These are phyloP conservation scores for Macadamia integrifolia DNA, from an alignment of 164 flowering plant species.

Conservation along the genomic window DNA sequence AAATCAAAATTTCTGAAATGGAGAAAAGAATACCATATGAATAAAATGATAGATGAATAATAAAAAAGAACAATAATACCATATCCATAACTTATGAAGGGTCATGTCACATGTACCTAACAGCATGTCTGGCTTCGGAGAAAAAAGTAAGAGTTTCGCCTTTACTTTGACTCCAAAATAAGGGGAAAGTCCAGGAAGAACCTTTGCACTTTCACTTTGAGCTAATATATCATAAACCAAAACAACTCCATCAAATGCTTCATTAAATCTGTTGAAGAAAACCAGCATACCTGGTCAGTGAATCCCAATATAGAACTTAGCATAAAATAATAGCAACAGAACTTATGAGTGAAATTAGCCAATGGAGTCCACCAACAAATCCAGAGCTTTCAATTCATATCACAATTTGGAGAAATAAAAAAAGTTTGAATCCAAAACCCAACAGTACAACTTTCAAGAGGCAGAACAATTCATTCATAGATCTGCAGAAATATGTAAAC, in stretches of 20 bases:
- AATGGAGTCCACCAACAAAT: background rate
- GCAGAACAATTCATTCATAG: too few species aligned
- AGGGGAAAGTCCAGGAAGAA: conserved; percentile 58
- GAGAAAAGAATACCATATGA: background rate
- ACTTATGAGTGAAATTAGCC: background rate
- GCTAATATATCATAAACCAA: conserved; percentile 53
- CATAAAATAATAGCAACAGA: background rate
- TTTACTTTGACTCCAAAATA: conserved; percentile 56
- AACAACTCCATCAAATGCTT: conserved; percentile 70
- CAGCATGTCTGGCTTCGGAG: conserved; percentile 72
- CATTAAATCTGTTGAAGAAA: conserved; percentile 48
- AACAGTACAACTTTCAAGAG: background rate
- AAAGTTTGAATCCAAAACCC: background rate
- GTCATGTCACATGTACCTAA: conserved; percentile 45
- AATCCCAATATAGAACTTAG: background rate
- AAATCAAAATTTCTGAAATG: too few species aligned
- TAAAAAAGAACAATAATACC: background rate
- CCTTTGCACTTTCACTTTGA: conserved; percentile 32
- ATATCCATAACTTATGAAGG: background rate
- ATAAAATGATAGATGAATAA: background rate
- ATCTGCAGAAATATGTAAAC: too few species aligned
- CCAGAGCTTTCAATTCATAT: background rate
- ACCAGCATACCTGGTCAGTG: background rate
- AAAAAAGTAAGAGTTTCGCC: conserved; percentile 56
- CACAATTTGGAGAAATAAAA: too few species aligned